Evolutionary conservation across 805 yeast genomes (phyloP).

Genomic region (Candida broadrunensis): DNA sequence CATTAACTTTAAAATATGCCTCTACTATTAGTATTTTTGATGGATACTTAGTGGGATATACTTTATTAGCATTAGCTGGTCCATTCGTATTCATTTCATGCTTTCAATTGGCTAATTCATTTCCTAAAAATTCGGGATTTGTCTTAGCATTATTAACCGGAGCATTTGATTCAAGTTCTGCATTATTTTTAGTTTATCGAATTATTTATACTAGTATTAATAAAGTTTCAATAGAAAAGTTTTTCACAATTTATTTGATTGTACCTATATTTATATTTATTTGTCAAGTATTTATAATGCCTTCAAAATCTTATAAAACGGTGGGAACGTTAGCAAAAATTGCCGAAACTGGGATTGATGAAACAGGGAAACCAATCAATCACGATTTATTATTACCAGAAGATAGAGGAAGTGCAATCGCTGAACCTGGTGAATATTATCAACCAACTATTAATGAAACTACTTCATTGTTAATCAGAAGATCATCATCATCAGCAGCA

Average conservation of each 20-base stretch:
- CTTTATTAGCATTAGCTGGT: conserved; percentile 81
- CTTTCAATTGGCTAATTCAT: conserved; percentile 82
- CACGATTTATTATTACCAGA: conserved; percentile 39
- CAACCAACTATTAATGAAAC: conserved; percentile 40
- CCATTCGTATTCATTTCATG: conserved; percentile 90
- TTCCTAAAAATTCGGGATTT: conserved; percentile 79
- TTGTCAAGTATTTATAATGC: conserved; percentile 81
- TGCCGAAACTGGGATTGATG: conserved; percentile 72
- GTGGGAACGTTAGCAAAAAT: conserved; percentile 65
- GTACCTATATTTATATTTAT: conserved; percentile 77
- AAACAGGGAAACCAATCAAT: conserved; percentile 57
- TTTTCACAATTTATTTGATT: conserved; percentile 63
- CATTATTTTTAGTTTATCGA: conserved; percentile 74
- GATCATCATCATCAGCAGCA: conserved; percentile 18
- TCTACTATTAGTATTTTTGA: conserved; percentile 39
- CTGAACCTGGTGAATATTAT: conserved; percentile 4
- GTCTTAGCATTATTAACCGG: conserved; percentile 83
- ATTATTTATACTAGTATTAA: conserved; percentile 49
- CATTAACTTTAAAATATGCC: conserved; percentile 45
- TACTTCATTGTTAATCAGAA: conserved; percentile 35
- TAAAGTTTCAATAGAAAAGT: conserved; percentile 46
- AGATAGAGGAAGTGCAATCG: conserved; percentile 18
- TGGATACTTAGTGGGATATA: conserved; percentile 71
- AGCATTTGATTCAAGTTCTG: conserved; percentile 93
- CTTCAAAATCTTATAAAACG: conserved; percentile 69